phyloP scores from a whole-genome alignment of 441 rosid genomes.

The Syzygium syzygioides region DNA sequence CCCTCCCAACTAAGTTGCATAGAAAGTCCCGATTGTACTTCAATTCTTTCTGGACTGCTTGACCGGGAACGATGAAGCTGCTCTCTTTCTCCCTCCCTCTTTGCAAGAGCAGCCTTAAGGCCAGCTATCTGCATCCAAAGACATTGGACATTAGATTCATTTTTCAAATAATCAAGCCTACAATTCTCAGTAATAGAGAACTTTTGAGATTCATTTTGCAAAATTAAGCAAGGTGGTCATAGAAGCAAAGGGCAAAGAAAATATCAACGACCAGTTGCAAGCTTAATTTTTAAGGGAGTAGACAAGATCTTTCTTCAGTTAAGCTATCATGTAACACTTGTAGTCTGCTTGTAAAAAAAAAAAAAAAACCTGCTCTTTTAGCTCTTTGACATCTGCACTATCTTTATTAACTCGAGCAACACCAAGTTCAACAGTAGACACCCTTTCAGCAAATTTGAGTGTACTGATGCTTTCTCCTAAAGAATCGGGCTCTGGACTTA shows the following conservation, averaged over 20 bases:
- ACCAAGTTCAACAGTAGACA: constrained; percentile 15
- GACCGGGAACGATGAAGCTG: constrained; percentile 22
- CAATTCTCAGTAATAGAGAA: background rate
- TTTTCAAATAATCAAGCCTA: background rate
- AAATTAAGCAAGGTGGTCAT: background rate
- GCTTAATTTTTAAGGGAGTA: background rate
- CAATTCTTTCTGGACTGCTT: constrained; percentile 35
- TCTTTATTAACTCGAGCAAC: constrained; percentile 14
- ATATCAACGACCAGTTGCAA: background rate
- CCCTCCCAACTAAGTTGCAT: constrained; percentile 38
- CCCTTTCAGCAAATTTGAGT: constrained; percentile 19
- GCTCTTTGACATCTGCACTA: constrained; percentile 11
- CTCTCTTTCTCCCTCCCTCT: constrained; percentile 40
- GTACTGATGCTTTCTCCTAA: constrained; percentile 13
- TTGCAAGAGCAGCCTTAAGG: constrained; percentile 51
- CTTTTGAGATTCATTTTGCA: background rate
- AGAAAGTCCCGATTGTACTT: constrained; percentile 32
- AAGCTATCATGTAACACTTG: background rate
- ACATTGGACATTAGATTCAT: background rate
- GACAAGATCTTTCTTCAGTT: background rate
- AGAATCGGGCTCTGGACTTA: constrained; percentile 14
- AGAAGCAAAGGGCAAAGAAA: background rate
- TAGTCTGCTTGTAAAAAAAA: background rate
- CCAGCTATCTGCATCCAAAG: constrained; percentile 38
- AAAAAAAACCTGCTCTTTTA: constrained; percentile 11